phyloP scores from a whole-genome alignment of 306 rosid species.

The Quercus alba region DNA sequence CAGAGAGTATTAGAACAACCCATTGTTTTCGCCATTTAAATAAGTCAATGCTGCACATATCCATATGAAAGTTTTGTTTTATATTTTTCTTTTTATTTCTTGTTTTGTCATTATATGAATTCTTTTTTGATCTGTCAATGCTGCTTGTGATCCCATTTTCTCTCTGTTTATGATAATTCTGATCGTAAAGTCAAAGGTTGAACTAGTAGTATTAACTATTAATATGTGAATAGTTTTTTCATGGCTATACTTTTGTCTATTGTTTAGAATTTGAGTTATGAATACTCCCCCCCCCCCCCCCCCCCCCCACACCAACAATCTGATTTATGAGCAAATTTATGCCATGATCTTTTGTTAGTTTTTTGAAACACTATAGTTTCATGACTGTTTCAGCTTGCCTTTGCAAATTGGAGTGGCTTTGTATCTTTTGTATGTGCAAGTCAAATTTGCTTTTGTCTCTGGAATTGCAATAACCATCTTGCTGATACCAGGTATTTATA shows the following conservation, averaged over 20 bases:
- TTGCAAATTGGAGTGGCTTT: constrained; percentile 92
- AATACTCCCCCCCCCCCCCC: neutral
- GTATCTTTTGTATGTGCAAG: constrained; percentile 85
- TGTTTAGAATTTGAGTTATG: neutral
- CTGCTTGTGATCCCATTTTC: neutral
- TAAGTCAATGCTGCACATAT: neutral
- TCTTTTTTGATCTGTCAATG: neutral
- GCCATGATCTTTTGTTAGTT: constrained; percentile 7
- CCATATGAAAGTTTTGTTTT: neutral
- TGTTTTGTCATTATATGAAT: neutral
- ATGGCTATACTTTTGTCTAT: neutral
- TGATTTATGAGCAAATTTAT: neutral
- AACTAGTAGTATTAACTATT: neutral
- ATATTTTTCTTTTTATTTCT: neutral
- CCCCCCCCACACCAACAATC: neutral
- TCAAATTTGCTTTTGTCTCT: constrained; percentile 87
- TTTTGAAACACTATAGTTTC: constrained; percentile 15
- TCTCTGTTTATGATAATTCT: neutral
- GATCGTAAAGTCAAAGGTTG: neutral
- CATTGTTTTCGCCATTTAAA: neutral
- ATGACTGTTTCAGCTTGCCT: constrained; percentile 78
- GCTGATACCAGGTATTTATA: constrained; percentile 83
- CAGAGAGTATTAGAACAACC: neutral
- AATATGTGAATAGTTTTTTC: neutral
- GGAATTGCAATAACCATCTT: constrained; percentile 83